phyloP scores from a whole-genome alignment of 352 stramenopile genomes.

The Globisporangium apiculatum region DNA sequence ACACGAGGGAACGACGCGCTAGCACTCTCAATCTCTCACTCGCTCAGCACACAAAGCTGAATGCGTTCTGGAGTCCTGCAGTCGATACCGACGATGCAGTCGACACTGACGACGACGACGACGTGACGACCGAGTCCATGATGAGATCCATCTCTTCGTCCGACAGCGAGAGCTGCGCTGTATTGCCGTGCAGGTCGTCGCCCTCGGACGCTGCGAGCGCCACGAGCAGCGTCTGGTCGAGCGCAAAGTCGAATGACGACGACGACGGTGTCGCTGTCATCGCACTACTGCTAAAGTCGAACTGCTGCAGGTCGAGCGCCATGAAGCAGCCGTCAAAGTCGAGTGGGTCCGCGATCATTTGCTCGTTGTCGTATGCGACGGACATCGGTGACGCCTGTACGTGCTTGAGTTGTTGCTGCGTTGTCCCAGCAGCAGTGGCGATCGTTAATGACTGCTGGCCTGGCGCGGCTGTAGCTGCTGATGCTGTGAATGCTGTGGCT shows the following conservation, averaged over 20 bases:
- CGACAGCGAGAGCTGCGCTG: slow-evolving; percentile 7
- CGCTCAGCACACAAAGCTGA: slow-evolving; percentile 8
- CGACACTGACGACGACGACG: neutral
- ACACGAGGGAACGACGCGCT: neutral
- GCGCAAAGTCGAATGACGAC: slow-evolving; percentile 2
- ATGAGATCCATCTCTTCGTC: slow-evolving; percentile 12
- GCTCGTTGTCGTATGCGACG: slow-evolving; percentile 1
- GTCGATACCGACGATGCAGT: neutral
- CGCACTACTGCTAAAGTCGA: neutral
- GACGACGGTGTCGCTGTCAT: neutral
- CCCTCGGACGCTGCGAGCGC: slow-evolving; percentile 2
- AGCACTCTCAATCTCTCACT: no score
- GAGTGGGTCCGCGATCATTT: slow-evolving; percentile 5
- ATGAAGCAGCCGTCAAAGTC: slow-evolving; percentile 12
- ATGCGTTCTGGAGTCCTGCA: slow-evolving; percentile 3
- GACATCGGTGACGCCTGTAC: slow-evolving; percentile 9
- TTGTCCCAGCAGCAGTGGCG: neutral
- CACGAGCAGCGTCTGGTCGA: slow-evolving; percentile 7
- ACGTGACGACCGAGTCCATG: slow-evolving; percentile 11
- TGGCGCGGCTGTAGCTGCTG: neutral
- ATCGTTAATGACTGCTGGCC: neutral
- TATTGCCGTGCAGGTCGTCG: neutral
- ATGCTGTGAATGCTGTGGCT: neutral
- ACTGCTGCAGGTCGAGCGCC: slow-evolving; percentile 4
- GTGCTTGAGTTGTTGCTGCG: slow-evolving; percentile 1